Conservation (phyloP, 768 basidiomycete genomes). For the Boletus fagicola region DNA sequence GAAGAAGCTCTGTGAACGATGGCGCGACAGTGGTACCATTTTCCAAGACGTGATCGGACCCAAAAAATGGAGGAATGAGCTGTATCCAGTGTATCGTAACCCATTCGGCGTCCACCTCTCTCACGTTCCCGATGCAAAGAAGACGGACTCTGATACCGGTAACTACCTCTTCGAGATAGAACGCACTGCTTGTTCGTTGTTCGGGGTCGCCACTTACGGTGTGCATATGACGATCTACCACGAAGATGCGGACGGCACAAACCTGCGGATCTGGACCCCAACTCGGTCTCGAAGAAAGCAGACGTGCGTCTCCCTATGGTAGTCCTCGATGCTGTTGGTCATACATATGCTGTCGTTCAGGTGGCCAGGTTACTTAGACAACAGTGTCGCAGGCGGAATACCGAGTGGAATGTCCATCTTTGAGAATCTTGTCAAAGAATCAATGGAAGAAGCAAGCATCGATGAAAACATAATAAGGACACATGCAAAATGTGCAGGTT, state of each 20-base stretch:
- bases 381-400: constrained; percentile 90
- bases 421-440: constrained; percentile 84
- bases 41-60: constrained; percentile 69
- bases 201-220: constrained; percentile 89
- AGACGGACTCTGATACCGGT: constrained; percentile 32
- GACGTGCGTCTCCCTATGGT: constrained; percentile 54
- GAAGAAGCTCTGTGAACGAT: constrained; percentile 67
- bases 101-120: constrained; percentile 57
- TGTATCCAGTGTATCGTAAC: constrained; percentile 72
- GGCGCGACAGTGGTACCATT: constrained; percentile 59
- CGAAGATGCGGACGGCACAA: constrained; percentile 35
- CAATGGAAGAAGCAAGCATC: constrained; percentile 90
- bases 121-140: constrained; percentile 28
- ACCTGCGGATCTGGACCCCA: constrained; percentile 80
- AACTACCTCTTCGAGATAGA: constrained; percentile 90
- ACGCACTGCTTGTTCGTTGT: constrained; percentile 82
- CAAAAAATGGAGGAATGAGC: constrained; percentile 81
- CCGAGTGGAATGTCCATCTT: constrained; percentile 71
- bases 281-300: constrained; percentile 82
- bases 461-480: constrained; percentile 59
- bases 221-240: constrained; percentile 82
- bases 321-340: not conserved
- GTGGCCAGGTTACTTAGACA: constrained; percentile 87
- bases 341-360: constrained; percentile 33
- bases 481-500: constrained; percentile 60